phyloP scores from a whole-genome alignment of 306 rosid species.

The Corylus avellana region DNA sequence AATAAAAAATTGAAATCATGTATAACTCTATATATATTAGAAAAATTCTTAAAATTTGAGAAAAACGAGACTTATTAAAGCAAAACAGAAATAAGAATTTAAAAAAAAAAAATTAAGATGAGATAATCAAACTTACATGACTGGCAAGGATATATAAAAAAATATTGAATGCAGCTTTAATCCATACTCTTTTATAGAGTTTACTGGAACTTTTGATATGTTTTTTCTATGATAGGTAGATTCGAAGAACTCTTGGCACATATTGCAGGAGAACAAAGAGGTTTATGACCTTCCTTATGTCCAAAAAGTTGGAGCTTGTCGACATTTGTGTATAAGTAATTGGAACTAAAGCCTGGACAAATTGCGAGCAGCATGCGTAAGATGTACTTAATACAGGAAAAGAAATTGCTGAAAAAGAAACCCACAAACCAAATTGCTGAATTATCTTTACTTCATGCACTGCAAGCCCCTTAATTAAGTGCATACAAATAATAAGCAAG shows the following conservation, averaged over 20 bases:
- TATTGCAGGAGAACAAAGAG: slow-evolving; percentile 69
- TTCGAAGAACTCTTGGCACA: slow-evolving; percentile 71
- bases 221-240: slow-evolving; percentile 79
- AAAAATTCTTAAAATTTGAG: too few relatives aligned
- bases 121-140: slow-evolving; percentile 64
- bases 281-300: slow-evolving; percentile 68
- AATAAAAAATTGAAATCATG: too few relatives aligned
- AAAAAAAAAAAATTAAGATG: background rate
- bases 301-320: slow-evolving; percentile 49
- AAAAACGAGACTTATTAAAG: too few relatives aligned
- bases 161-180: slow-evolving; percentile 90
- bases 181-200: slow-evolving; percentile 77
- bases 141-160: slow-evolving; percentile 90
- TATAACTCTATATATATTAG: too few relatives aligned
- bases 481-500: too few relatives aligned
- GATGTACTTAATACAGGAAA: slow-evolving; percentile 44
- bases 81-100: too few relatives aligned
- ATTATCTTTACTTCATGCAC: too few relatives aligned
- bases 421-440: too few relatives aligned
- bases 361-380: slow-evolving; percentile 54
- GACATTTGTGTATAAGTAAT: slow-evolving; percentile 49
- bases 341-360: slow-evolving; percentile 58
- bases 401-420: too few relatives aligned
- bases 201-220: slow-evolving; percentile 76
- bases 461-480: too few relatives aligned